Percentiles rank a stretch among this genome's conserved stretches.
Evolutionary conservation across 2,329 filamentous ascomycete species (phyloP).

Genomic region (Penicillium brasilianum): DNA sequence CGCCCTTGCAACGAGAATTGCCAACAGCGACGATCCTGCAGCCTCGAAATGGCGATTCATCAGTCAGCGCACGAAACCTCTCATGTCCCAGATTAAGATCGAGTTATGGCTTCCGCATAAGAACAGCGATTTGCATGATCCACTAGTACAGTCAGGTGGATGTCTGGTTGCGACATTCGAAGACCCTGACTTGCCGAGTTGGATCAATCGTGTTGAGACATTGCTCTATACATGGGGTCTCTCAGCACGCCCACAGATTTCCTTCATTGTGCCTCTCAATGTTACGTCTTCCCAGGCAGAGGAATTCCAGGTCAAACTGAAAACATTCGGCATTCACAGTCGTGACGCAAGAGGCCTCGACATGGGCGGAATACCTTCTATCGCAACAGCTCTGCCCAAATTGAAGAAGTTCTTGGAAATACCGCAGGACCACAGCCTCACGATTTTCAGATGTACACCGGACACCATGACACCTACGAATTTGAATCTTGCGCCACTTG

Average conservation of each 20-base stretch:
- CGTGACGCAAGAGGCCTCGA: constrained; percentile 1
- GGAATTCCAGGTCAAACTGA: background rate
- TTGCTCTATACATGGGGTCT: background rate
- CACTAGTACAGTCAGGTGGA: background rate
- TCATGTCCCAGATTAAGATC: constrained; percentile 27
- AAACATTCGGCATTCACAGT: background rate
- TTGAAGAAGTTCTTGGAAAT: background rate
- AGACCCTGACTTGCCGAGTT: background rate
- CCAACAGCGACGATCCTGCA: background rate
- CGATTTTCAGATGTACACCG: constrained; percentile 1
- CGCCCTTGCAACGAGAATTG: background rate
- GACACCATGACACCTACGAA: background rate
- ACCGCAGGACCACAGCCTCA: background rate
- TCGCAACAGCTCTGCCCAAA: background rate
- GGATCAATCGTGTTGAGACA: background rate
- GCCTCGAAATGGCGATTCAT: constrained; percentile 29
- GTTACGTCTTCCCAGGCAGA: background rate
- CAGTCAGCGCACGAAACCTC: constrained; percentile 33
- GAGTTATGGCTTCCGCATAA: constrained; percentile 10
- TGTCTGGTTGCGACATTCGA: background rate
- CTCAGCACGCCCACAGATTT: background rate
- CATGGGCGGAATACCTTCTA: background rate
- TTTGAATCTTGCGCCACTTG: background rate
- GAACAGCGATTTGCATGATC: background rate
- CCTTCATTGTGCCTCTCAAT: constrained; percentile 1